Evolutionary conservation across 2,329 filamentous ascomycete species (phyloP), one percentile per base, ranked within the genome.

Genomic region (Lithohypha guttulata): DNA sequence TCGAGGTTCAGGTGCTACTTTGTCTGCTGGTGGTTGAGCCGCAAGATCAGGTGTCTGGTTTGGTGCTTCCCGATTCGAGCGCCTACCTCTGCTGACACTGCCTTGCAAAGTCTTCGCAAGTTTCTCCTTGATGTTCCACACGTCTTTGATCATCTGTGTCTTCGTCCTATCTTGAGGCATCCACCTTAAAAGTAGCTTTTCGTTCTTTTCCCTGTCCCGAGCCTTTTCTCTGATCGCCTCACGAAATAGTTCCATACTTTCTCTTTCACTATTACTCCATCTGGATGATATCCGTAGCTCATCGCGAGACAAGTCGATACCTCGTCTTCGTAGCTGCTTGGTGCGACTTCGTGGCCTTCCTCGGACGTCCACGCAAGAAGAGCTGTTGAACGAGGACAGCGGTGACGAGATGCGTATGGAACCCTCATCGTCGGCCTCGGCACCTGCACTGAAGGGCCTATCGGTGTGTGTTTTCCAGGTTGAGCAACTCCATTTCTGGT

Each of bases 271-370:
- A 13, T 19, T 31, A 21, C 26, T 39, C 18, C 25, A 39, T 15
- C 27, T 6, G 14, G 35, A 39, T 2, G 35, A 39, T 19, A 39
- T 31, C 13, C 26, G 4, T 23, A 39, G 14, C 10, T 39, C 35
- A 18, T 29, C 35, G 22, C 35, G 35, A 30, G 35, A 39, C 4
- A 39, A 27, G 13, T 39, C 35, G 4, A 39, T 39, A 17, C 17
- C 35, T 21, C 27, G 18, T 23, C 35, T 39, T 19, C 35, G 35
- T 31, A 39, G 20, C 19, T 39, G 14, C 11, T 31, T 30, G 7
- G 35, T 22, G 10, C 35, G 27, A 15, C 26, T 39, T 22, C 35
- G 6, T 7, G 35, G 25, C 15, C 27, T 26, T 30, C 27, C 35
- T 6, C 35, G 26, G 3, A 22, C 18, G 15, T 22, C 31, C 6